A percentile compares a stretch with the other conserved stretches of the same genome.
Evolutionary conservation across 1,139 yeast genomes (phyloP).

Genomic region (Kurtzmaniella quercitrusa): DNA sequence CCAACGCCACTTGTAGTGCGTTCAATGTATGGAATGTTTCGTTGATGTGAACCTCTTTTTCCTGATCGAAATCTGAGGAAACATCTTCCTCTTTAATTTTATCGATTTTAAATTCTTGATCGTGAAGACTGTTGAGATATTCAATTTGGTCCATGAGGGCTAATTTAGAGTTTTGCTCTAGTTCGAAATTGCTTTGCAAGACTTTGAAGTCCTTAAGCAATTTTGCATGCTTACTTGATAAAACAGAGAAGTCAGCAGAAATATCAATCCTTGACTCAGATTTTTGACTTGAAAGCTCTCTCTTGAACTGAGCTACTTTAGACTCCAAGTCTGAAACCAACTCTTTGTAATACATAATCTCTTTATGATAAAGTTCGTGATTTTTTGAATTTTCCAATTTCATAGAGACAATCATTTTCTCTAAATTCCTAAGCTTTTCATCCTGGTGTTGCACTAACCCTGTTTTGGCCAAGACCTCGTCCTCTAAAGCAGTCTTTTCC

Average conservation of each 20-base stretch:
- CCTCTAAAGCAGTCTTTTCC: slow-evolving; percentile 22
- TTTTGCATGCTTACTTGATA: slow-evolving; percentile 25
- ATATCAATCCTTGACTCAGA: neutral
- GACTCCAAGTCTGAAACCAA: slow-evolving; percentile 28
- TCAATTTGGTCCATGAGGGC: slow-evolving; percentile 55
- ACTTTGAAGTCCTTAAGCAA: slow-evolving; percentile 35
- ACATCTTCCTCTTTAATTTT: slow-evolving; percentile 3
- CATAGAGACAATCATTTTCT: slow-evolving; percentile 17
- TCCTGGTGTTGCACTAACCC: slow-evolving; percentile 17
- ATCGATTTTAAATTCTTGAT: slow-evolving; percentile 29
- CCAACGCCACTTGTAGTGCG: slow-evolving; percentile 6
- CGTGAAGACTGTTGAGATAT: slow-evolving; percentile 24
- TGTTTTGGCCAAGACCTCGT: slow-evolving; percentile 18
- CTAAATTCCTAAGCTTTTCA: slow-evolving; percentile 18
- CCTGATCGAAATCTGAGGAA: neutral
- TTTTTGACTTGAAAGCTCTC: slow-evolving; percentile 14
- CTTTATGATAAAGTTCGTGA: slow-evolving; percentile 27
- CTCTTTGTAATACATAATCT: slow-evolving; percentile 29
- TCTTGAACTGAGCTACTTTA: slow-evolving; percentile 23
- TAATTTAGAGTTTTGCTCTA: slow-evolving; percentile 49
- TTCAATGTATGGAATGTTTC: slow-evolving; percentile 8
- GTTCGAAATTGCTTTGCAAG: slow-evolving; percentile 39
- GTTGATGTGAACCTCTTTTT: slow-evolving; percentile 5
- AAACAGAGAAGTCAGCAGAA: slow-evolving; percentile 5
- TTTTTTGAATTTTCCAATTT: slow-evolving; percentile 22